Conservation (phyloP, 1,284 basidiomycete genomes). For the Ustilago hordei region DNA sequence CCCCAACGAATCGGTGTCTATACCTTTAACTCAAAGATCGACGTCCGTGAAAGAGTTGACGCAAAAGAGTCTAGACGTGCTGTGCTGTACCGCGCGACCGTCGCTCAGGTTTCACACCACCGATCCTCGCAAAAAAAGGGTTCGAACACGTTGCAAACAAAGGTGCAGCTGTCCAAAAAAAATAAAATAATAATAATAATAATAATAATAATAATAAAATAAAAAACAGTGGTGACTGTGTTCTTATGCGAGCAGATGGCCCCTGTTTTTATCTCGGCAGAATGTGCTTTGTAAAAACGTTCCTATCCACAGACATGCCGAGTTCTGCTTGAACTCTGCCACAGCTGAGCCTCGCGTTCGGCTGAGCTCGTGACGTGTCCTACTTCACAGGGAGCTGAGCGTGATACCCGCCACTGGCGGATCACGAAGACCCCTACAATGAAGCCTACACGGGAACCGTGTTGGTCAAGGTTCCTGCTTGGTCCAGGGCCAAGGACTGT, state of each 20-base stretch:
- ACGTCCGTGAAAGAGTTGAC: slow-evolving; percentile 2
- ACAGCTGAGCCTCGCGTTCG: not conserved
- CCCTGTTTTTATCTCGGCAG: slow-evolving; percentile 2
- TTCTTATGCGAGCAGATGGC: not conserved
- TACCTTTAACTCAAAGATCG: not conserved
- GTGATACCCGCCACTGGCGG: not conserved
- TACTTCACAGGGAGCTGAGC: not conserved
- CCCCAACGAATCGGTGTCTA: too few relatives aligned
- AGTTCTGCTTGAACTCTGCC: not conserved
- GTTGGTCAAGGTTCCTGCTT: not conserved
- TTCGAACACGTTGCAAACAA: not conserved
- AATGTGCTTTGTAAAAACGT: not conserved
- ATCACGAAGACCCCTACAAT: not conserved
- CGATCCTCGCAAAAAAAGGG: not conserved
- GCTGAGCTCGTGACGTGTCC: not conserved
- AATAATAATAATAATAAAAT: not conserved
- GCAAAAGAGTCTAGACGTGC: not conserved
- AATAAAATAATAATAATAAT: not conserved
- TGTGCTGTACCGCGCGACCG: slow-evolving; percentile 3
- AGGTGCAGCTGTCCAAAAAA: not conserved
- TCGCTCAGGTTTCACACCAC: not conserved
- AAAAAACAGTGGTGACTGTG: not conserved
- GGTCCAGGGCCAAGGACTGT: not conserved
- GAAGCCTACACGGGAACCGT: not conserved
- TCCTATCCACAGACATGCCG: not conserved